phyloP scores from a whole-genome alignment of 441 rosid species.

The Pelargonium cotyledonis region DNA sequence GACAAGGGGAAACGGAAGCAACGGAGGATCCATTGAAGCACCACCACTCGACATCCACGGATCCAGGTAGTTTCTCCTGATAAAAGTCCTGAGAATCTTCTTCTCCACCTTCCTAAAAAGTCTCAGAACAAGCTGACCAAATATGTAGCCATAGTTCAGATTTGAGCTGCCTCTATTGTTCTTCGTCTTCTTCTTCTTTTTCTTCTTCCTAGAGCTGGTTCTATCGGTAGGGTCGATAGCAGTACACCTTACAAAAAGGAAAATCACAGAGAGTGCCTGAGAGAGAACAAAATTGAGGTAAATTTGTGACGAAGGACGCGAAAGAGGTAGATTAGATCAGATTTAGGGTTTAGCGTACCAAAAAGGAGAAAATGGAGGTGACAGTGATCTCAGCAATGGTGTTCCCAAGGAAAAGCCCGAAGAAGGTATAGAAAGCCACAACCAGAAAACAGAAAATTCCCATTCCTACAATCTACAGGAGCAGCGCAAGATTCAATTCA shows the following conservation, averaged over 20 bases:
- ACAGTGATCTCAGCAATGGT: constrained; percentile 61
- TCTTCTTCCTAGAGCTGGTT: constrained; percentile 61
- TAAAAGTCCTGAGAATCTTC: constrained; percentile 68
- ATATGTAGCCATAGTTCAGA: constrained; percentile 60
- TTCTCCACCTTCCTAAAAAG: constrained; percentile 72
- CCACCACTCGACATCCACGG: constrained; percentile 47
- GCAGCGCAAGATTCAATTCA: neutral
- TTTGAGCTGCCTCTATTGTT: constrained; percentile 16
- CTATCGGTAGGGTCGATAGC: constrained; percentile 84
- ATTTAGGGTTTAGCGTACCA: constrained; percentile 40
- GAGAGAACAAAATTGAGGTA: neutral
- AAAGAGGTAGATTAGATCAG: neutral
- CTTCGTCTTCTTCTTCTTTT: constrained; percentile 18
- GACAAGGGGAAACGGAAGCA: constrained; percentile 78
- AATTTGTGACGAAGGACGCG: neutral
- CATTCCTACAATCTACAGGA: constrained; percentile 61
- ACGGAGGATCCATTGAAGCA: constrained; percentile 53
- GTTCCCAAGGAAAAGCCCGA: constrained; percentile 75
- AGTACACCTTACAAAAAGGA: constrained; percentile 69
- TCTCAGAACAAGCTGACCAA: constrained; percentile 67
- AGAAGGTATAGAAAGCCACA: constrained; percentile 61
- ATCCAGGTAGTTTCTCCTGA: constrained; percentile 78
- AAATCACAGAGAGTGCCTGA: constrained; percentile 70
- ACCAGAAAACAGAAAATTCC: constrained; percentile 60
- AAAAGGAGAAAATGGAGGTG: constrained; percentile 48